Percentiles rank a stretch among this genome's conserved stretches.
phyloP scores from a whole-genome alignment of 2,329 filamentous ascomycete genomes.

The Cytospora chrysosperma region DNA sequence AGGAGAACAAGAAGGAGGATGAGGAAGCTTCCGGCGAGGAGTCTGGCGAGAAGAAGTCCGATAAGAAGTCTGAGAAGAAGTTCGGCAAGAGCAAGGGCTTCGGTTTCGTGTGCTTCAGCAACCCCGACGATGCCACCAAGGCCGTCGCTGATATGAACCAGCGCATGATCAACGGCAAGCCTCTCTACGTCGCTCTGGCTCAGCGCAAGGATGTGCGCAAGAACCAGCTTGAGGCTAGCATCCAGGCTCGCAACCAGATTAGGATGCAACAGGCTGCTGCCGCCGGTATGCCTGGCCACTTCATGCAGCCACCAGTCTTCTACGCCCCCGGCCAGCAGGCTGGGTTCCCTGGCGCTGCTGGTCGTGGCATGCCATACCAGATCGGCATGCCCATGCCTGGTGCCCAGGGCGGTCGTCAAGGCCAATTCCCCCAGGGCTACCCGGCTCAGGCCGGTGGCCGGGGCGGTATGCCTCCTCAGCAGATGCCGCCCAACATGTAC shows the following conservation, averaged over 20 bases:
- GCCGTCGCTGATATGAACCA: slow-evolving; percentile 99
- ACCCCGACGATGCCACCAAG: slow-evolving; percentile 98
- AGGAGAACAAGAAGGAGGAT: slow-evolving; percentile 50
- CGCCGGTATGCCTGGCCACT: slow-evolving; percentile 59
- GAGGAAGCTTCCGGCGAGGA: slow-evolving; percentile 45
- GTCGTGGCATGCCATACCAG: slow-evolving; percentile 67
- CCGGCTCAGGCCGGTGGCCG: slow-evolving; percentile 80
- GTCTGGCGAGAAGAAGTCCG: slow-evolving; percentile 56
- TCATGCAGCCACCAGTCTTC: slow-evolving; percentile 89
- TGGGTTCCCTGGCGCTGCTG: slow-evolving; percentile 61
- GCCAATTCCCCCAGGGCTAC: slow-evolving; percentile 80
- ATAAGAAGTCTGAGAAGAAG: slow-evolving; percentile 61
- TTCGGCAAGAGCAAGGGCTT: slow-evolving; percentile 99
- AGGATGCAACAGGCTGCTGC: slow-evolving; percentile 97
- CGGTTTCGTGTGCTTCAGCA: slow-evolving; percentile 99
- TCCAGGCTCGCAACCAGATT: slow-evolving; percentile 97
- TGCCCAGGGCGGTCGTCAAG: slow-evolving; percentile 78
- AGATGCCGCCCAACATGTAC: slow-evolving; percentile 86
- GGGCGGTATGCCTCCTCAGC: slow-evolving; percentile 77
- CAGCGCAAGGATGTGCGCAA: slow-evolving; percentile 99
- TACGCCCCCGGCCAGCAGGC: slow-evolving; percentile 82
- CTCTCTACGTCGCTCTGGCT: slow-evolving; percentile 93
- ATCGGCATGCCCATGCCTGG: slow-evolving; percentile 65
- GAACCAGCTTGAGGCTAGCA: slow-evolving; percentile 98
- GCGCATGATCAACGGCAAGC: slow-evolving; percentile 97